A percentile compares a stretch with the other conserved stretches of the same genome.
These are phyloP conservation scores for Ophidiomyces ophidiicola DNA, from an alignment of 2,329 filamentous ascomycete species.

Conservation along the genomic window DNA sequence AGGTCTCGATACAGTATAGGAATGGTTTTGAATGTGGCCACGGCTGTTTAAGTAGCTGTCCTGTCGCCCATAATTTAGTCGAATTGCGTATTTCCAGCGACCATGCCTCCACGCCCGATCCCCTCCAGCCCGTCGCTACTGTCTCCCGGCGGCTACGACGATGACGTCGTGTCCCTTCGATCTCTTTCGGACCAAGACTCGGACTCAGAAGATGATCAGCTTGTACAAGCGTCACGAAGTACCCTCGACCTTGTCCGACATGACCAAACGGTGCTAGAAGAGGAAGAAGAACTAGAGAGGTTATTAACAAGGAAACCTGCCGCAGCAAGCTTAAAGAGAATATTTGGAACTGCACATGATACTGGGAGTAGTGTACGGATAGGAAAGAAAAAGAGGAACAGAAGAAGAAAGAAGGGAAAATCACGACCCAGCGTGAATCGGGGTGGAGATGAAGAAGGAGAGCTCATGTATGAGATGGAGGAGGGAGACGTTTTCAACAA, in stretches of 20 bases:
- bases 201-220: conserved; percentile 63
- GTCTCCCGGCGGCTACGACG: conserved; percentile 53
- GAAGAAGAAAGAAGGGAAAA: conserved; percentile 34
- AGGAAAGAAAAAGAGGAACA: conserved; percentile 40
- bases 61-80: too few species aligned
- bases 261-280: conserved; percentile 58
- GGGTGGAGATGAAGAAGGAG: conserved; percentile 35
- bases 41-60: background rate
- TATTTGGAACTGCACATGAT: conserved; percentile 28
- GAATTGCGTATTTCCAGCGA: too few species aligned
- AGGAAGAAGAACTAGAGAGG: conserved; percentile 53
- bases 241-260: conserved; percentile 58
- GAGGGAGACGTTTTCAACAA: conserved; percentile 52
- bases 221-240: conserved; percentile 52
- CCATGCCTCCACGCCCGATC: conserved; percentile 15
- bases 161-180: conserved; percentile 55
- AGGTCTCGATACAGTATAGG: background rate
- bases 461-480: conserved; percentile 84
- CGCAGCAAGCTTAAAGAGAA: conserved; percentile 26
- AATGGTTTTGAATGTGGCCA: background rate
- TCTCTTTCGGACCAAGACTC: conserved; percentile 55
- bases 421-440: conserved; percentile 17
- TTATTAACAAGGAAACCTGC: conserved; percentile 25
- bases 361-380: conserved; percentile 40
- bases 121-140: conserved; percentile 40